A percentile compares a stretch with the other conserved stretches of the same genome.
phyloP scores from a whole-genome alignment of 108 stramenopile genomes.

The Cyclostephanos invisitatus region DNA sequence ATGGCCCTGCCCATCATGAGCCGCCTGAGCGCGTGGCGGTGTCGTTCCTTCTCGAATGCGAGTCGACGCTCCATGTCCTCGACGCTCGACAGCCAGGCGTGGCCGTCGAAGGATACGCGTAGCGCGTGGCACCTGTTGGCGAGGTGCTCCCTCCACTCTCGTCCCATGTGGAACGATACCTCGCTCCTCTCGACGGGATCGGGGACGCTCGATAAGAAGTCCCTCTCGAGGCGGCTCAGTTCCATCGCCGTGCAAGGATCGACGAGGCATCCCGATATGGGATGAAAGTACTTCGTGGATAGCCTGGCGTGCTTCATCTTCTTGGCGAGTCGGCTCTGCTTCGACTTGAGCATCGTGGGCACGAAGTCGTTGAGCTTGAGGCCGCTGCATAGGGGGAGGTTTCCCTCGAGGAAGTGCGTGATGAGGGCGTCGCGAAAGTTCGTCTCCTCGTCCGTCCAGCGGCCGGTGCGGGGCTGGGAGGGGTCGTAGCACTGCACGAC shows the following conservation, averaged over 20 bases:
- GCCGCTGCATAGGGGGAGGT: constrained; percentile 70
- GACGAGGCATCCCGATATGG: neutral
- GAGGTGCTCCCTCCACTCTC: constrained; percentile 87
- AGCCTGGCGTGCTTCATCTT: constrained; percentile 92
- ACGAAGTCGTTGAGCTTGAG: constrained; percentile 89
- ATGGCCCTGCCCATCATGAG: constrained; percentile 85
- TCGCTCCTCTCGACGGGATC: constrained; percentile 76
- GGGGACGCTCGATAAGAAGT: constrained; percentile 62
- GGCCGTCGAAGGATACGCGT: constrained; percentile 68
- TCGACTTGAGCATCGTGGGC: constrained; percentile 80
- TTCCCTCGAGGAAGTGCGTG: constrained; percentile 62
- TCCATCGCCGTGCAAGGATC: neutral
- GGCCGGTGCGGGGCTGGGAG: constrained; percentile 64
- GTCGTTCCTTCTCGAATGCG: constrained; percentile 71
- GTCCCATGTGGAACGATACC: constrained; percentile 84
- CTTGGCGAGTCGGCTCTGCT: constrained; percentile 88
- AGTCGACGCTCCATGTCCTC: constrained; percentile 79
- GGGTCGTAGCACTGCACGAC: constrained; percentile 43
- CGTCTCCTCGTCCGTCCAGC: constrained; percentile 85
- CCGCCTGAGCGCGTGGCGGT: constrained; percentile 67
- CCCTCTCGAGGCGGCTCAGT: constrained; percentile 64
- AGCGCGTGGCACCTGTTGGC: constrained; percentile 58
- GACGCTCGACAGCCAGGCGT: constrained; percentile 71
- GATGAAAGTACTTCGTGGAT: constrained; percentile 45
- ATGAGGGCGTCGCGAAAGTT: constrained; percentile 79